These are phyloP conservation scores for Talaromyces sp. DNA, from an alignment of 2,329 filamentous ascomycete genomes.

Conservation along the genomic window DNA sequence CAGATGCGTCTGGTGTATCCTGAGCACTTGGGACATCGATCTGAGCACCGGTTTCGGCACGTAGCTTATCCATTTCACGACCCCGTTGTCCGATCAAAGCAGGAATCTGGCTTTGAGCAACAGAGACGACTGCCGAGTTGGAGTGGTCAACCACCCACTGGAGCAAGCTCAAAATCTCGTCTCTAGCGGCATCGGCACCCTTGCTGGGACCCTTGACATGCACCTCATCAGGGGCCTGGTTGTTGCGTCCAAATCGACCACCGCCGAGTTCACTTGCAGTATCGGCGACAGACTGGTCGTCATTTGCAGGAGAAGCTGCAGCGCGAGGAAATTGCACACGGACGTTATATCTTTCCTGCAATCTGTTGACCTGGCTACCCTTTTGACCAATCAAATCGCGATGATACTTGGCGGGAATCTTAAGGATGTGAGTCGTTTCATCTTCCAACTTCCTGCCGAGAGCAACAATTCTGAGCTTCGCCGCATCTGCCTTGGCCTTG, in stretches of 20 bases:
- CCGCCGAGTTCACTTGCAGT: constrained; percentile 65
- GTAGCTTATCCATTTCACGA: constrained; percentile 84
- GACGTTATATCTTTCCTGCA: constrained; percentile 90
- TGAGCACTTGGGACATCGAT: constrained; percentile 86
- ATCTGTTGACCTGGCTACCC: constrained; percentile 82
- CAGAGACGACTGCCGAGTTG: constrained; percentile 72
- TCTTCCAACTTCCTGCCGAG: constrained; percentile 83
- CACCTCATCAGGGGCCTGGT: constrained; percentile 84
- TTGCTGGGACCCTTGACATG: constrained; percentile 87
- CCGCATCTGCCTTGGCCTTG: constrained; percentile 86
- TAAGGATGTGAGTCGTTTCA: constrained; percentile 80
- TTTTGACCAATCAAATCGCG: constrained; percentile 87
- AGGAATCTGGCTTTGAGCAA: constrained; percentile 90
- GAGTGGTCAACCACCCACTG: constrained; percentile 91
- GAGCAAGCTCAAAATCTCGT: constrained; percentile 83
- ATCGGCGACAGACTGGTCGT: constrained; percentile 70
- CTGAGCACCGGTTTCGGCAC: constrained; percentile 78
- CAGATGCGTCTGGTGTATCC: constrained; percentile 63
- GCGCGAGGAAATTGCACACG: constrained; percentile 91
- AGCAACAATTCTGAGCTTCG: constrained; percentile 75
- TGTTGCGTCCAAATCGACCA: constrained; percentile 59
- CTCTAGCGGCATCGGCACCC: constrained; percentile 86
- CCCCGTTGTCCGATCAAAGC: constrained; percentile 90
- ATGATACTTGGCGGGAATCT: constrained; percentile 92
- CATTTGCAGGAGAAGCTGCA: constrained; percentile 47